Percentiles rank a stretch among this genome's conserved stretches.
Conservation (phyloP, 106 monocot species). For the Cymbidium sinense region DNA sequence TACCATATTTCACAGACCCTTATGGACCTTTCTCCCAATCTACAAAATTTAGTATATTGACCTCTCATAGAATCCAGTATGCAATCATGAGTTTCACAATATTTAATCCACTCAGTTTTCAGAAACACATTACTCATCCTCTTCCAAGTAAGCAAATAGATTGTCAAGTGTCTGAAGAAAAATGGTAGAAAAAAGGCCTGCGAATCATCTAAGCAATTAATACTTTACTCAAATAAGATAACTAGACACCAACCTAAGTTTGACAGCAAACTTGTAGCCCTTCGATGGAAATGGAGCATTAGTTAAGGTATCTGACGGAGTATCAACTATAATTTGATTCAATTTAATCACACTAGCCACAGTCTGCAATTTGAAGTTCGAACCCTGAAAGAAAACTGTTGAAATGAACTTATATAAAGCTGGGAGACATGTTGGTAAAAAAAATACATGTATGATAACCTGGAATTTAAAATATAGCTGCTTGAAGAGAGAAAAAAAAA, state of each 20-base stretch:
- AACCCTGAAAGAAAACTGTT: slow-evolving; percentile 60
- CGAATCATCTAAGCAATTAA: neutral
- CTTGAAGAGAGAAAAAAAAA: too few relatives aligned
- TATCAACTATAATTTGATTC: slow-evolving; percentile 50
- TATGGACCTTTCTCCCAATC: neutral
- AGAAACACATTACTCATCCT: neutral
- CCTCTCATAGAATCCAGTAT: neutral
- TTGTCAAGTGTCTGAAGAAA: too few relatives aligned
- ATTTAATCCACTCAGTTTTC: neutral
- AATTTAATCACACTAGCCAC: slow-evolving; percentile 49
- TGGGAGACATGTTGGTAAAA: neutral
- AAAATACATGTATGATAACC: neutral
- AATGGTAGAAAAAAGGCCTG: neutral
- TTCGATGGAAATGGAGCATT: slow-evolving; percentile 62
- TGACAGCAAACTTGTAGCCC: slow-evolving; percentile 73
- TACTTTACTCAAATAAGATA: neutral
- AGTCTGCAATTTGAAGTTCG: slow-evolving; percentile 65
- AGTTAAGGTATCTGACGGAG: slow-evolving; percentile 67
- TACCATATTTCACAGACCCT: neutral
- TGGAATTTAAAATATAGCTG: neutral
- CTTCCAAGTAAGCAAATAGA: neutral
- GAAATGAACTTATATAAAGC: slow-evolving; percentile 4
- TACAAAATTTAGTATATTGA: neutral
- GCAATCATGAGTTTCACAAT: neutral
- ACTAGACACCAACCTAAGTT: slow-evolving; percentile 50